Evolutionary conservation across 495 filamentous ascomycete species (phyloP), one percentile per base, ranked within the genome.

Genomic region (Wilcoxina mikolae): DNA sequence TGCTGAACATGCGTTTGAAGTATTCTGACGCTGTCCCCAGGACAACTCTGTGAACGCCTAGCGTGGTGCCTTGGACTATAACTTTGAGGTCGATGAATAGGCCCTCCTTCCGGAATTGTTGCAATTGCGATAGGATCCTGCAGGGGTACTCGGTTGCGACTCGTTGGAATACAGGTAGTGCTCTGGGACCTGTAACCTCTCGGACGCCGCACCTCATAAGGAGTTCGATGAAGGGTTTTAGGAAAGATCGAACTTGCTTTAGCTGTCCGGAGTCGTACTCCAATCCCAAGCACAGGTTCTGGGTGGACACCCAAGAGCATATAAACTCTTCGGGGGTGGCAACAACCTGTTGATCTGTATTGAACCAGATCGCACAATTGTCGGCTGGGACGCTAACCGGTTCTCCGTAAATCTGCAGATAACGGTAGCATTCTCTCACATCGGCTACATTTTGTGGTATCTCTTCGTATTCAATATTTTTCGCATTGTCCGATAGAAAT

Each of bases 311-410:
- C 61, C 61, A 64, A 31, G 61, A 51, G 0, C 41, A 39, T 20
- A 25, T 33, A 20, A 64, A 60, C 3, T 17, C 58, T 17, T 35
- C 23, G 18, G 4, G 0, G 12, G 3, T 33, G 10, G 45, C 54
- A 53, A 18, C 49, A 53, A 18, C 49, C 38, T 27, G 28, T 41
- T 22, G 25, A 33, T 64, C 49, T n/a, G 57, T 47, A 26, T 64
- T 64, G 23, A 64, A 53, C 61, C 61, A 64, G 12, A 64, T 64
- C 35, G 45, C 20, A 12, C n/a, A n/a, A n/a, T 51, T 51, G 24
- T 46, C 47, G 12, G 60, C 38, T n/a, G 10, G 39, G 29, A 48
- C 11, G 28, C 18, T 27, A 22, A 46, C 33, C 18, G 2, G 47
- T 7, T 51, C 17, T 41, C 38, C 44, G 11, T 15, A 45, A 26